Base-by-base conservation (phyloP, 371 early-diverging fungal genomes). In the Haplosporangium sp. region DNA sequence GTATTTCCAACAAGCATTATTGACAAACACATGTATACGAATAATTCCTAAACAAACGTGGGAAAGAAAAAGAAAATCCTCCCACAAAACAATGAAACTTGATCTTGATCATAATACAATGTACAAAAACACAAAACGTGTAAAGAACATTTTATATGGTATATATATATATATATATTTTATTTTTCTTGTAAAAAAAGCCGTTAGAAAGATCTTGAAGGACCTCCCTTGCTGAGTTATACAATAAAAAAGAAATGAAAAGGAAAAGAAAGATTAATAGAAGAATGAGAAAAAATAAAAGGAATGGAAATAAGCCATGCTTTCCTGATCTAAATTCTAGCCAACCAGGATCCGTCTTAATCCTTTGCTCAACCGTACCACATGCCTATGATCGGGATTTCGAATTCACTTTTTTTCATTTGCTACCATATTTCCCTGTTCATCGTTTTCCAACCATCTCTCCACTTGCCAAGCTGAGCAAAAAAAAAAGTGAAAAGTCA, bases 11-110 rank as follows among this genome's bases (percentile, higher is more conserved):
- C 50, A 48, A 48, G 50, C 50, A 48, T 47, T n/a, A n/a, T n/a
- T n/a, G n/a, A n/a, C 40, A 27, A 42, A 61, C 61, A 61, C 61
- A 61, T 45, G 45, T 45, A 9, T 40, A 48, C n/a, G n/a, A 1
- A 48, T 44, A 10, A 44, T 13, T 4, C 57, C 34, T 53, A 69
- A 69, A 69, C 63, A 69, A 69, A 63, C 69, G 69, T 69, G 69
- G 69, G 69, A 69, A 69, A 63, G n/a, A n/a, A n/a, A n/a, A n/a
- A n/a, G n/a, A n/a, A n/a, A 55, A 42, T 20, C 9, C 11, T 37
- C 57, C 45, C 3, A 45, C 45, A 45, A 45, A 44, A 45, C 45
- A 45, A 9, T 45, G 45, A 9, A n/a, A n/a, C n/a, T n/a, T n/a
- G n/a, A n/a, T n/a, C n/a, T n/a, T n/a, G n/a, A n/a, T n/a, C n/a